phyloP scores from a whole-genome alignment of 208 protist species.

The Acanthamoeba healyi region DNA sequence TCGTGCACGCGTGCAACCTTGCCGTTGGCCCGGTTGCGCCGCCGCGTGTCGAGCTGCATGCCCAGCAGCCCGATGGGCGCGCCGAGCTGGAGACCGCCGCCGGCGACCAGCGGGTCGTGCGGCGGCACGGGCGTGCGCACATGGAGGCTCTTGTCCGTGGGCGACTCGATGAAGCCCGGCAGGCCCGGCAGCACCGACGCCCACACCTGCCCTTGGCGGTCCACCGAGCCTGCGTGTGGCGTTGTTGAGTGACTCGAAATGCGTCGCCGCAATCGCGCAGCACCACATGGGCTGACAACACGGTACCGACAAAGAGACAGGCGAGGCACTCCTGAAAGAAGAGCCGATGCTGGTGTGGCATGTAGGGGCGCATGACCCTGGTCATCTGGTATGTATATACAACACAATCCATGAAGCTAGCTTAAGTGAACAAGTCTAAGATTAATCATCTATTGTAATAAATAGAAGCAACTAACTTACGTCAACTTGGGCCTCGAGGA shows the following conservation, averaged over 20 bases:
- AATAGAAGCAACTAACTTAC: neutral
- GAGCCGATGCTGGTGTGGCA: slow-evolving; percentile 13
- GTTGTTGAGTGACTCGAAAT: neutral
- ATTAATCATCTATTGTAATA: neutral
- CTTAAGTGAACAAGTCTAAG: neutral
- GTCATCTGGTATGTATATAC: neutral
- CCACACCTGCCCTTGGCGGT: slow-evolving; percentile 12
- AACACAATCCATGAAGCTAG: too few relatives aligned
- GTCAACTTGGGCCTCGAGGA: neutral
- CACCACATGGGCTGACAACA: too few relatives aligned
- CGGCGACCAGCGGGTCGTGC: neutral
- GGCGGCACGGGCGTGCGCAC: neutral
- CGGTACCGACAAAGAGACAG: neutral
- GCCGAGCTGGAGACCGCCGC: neutral
- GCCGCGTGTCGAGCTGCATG: slow-evolving; percentile 49
- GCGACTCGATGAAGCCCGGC: slow-evolving; percentile 56
- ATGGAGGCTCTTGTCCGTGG: slow-evolving; percentile 11
- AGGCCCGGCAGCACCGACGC: slow-evolving; percentile 24
- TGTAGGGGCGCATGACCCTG: slow-evolving; percentile 8
- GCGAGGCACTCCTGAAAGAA: slow-evolving; percentile 52
- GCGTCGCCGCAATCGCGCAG: neutral
- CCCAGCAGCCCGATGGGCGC: slow-evolving; percentile 44
- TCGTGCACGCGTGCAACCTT: slow-evolving; percentile 21
- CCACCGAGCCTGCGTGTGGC: neutral
- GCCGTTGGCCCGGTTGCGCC: slow-evolving; percentile 57